Conservation (phyloP, 2,329 filamentous ascomycete species). For the Aureobasidium sp. region DNA sequence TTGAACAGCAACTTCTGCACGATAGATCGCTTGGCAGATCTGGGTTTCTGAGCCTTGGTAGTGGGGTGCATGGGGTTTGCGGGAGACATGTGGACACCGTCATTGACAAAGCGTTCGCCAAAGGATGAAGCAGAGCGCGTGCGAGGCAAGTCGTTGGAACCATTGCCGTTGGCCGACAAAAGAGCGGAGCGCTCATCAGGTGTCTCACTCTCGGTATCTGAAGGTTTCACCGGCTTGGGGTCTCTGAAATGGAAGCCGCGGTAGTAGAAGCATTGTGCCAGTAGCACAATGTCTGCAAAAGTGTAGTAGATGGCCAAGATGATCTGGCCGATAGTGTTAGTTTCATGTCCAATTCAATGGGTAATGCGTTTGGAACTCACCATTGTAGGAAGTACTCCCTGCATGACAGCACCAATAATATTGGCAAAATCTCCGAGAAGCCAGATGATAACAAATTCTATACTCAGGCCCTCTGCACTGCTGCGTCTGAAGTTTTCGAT, state of each 20-base stretch:
- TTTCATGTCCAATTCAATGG: background rate
- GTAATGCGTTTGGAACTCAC: conserved; percentile 34
- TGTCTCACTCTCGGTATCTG: conserved; percentile 23
- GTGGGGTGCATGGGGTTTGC: conserved; percentile 69
- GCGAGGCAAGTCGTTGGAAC: conserved; percentile 23
- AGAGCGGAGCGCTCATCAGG: conserved; percentile 32
- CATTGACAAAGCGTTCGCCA: conserved; percentile 45
- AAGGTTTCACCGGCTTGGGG: conserved; percentile 42
- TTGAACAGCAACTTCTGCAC: conserved; percentile 62
- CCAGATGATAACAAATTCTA: conserved; percentile 92
- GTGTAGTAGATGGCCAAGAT: conserved; percentile 95
- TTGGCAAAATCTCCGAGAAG: conserved; percentile 93
- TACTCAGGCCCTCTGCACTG: conserved; percentile 79
- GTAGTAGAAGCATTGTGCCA: conserved; percentile 93
- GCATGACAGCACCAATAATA: conserved; percentile 82
- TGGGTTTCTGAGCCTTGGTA: conserved; percentile 28
- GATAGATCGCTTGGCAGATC: conserved; percentile 35
- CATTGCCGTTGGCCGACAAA: conserved; percentile 28
- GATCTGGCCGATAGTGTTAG: conserved; percentile 44
- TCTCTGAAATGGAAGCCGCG: conserved; percentile 79
- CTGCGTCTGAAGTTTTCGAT: conserved; percentile 84
- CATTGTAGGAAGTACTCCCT: conserved; percentile 92
- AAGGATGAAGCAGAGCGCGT: conserved; percentile 34
- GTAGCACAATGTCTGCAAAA: conserved; percentile 78
- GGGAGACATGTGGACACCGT: conserved; percentile 67